A percentile compares a stretch with the other conserved stretches of the same genome.
phyloP scores from a whole-genome alignment of 352 stramenopile species.

The Phytophthora uliginosa region DNA sequence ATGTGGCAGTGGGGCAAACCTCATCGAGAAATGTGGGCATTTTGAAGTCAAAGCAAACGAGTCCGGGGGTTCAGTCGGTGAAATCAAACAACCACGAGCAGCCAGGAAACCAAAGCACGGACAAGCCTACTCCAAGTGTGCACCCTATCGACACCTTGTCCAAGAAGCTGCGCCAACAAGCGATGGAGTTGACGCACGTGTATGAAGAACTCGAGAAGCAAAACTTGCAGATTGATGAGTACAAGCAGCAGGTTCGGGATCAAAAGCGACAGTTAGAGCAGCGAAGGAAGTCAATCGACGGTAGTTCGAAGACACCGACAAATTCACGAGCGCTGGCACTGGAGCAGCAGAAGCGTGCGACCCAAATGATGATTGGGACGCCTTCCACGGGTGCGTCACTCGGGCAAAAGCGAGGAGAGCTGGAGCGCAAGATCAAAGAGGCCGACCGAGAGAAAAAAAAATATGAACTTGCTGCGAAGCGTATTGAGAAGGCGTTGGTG shows the following conservation, averaged over 20 bases:
- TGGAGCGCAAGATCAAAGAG: slow-evolving; percentile 54
- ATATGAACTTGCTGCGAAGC: slow-evolving; percentile 44
- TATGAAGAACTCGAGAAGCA: slow-evolving; percentile 81
- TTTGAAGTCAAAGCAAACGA: slow-evolving; percentile 11
- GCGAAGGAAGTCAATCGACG: slow-evolving; percentile 29
- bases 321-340: slow-evolving; percentile 9
- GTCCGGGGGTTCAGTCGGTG: not conserved
- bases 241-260: slow-evolving; percentile 49
- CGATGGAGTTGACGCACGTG: slow-evolving; percentile 71
- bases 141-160: slow-evolving; percentile 75
- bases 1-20: not conserved
- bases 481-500: slow-evolving; percentile 45
- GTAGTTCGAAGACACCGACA: not conserved
- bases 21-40: not conserved
- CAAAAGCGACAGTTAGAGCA: slow-evolving; percentile 60
- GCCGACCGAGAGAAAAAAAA: slow-evolving; percentile 53
- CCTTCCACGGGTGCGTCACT: slow-evolving; percentile 29
- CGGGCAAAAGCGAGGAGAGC: slow-evolving; percentile 36
- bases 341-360: slow-evolving; percentile 33
- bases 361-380: slow-evolving; percentile 41
- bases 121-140: slow-evolving; percentile 33
- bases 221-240: slow-evolving; percentile 46
- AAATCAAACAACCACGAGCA: slow-evolving; percentile 7
- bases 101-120: slow-evolving; percentile 15
- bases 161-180: slow-evolving; percentile 81